Evolutionary conservation across 176 grass and related monocot species (phyloP), one percentile per base, ranked within the genome.

Genomic region (Musa schizocarpa): DNA sequence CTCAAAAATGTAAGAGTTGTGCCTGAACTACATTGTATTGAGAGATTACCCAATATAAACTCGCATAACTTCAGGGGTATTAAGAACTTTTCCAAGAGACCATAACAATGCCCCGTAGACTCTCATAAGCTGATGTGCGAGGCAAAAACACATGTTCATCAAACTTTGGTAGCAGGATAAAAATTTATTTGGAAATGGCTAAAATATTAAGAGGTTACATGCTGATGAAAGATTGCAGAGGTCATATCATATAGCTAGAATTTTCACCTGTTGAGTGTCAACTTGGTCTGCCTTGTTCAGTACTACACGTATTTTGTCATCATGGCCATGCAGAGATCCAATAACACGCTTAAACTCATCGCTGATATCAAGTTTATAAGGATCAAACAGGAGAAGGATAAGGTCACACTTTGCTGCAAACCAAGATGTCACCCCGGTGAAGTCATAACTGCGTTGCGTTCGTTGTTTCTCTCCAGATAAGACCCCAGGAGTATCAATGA

Each of bases 41-140:
- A 62, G 20, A 21, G 2, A 71, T 71, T 96, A 96, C 92, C 92
- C 92, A 68, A 96, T 96, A 79, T 96, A 96, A 78, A 96, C 87
- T 43, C 89, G 89, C 11, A 78, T 77, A 72, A 96, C 92, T 68
- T 96, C 92, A 76, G 92, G 92, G 48, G 92, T 96, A 74, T 96
- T 96, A 77, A 96, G 70, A 77, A 96, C 92, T 92, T 96, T 96
- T 52, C 92, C 92, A 56, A 96, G 82, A 52, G 89, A 96, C 92
- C 92, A 96, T 89, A 96, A 89, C 74, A 96, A 86, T 77, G 89
- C 89, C 78, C 92, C 92, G 83, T 92, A 92, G 48, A 96, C 89
- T 83, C 92, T 92, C 92, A 96, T 96, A 82, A 96, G 89, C 92
- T 96, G 53, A 79, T 19, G 20, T 7, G 21, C 9, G 20, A 8